A percentile compares a stretch with the other conserved stretches of the same genome.
Conservation (phyloP, 768 basidiomycete species). For the Cubamyces lactineus region DNA sequence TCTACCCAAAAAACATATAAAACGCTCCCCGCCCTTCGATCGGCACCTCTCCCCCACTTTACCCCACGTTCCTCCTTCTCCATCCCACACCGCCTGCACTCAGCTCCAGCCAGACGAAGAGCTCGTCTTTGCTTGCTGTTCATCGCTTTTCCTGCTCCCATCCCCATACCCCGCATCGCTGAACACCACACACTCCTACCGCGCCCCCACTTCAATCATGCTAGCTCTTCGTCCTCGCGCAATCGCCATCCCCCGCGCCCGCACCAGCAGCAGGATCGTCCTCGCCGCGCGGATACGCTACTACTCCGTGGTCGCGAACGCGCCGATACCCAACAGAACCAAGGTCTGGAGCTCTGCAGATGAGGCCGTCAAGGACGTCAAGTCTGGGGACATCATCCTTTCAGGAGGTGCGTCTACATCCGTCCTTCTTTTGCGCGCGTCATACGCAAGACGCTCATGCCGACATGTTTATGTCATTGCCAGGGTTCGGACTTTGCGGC, state of each 20-base stretch:
- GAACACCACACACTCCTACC: not conserved
- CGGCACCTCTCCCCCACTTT: slow-evolving; percentile 15
- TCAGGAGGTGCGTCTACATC: slow-evolving; percentile 65
- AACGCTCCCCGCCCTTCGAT: slow-evolving; percentile 5
- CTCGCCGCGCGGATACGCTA: slow-evolving; percentile 28
- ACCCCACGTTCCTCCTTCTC: slow-evolving; percentile 19
- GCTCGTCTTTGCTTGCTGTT: not conserved
- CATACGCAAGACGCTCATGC: not conserved
- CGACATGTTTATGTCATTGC: not conserved
- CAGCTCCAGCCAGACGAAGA: not conserved
- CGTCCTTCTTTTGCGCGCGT: not conserved
- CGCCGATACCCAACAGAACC: slow-evolving; percentile 39
- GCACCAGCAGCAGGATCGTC: slow-evolving; percentile 23
- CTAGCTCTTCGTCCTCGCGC: slow-evolving; percentile 24
- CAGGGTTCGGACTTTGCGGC: slow-evolving; percentile 87
- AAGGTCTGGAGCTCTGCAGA: slow-evolving; percentile 81
- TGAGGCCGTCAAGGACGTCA: slow-evolving; percentile 80
- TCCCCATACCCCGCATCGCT: slow-evolving; percentile 19
- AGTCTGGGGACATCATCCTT: slow-evolving; percentile 76
- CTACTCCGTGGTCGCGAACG: slow-evolving; percentile 32
- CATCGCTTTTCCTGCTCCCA: not conserved
- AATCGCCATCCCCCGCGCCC: slow-evolving; percentile 23
- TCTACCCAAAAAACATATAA: slow-evolving; percentile 3
- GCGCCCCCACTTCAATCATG: slow-evolving; percentile 17
- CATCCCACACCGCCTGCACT: not conserved